Evolutionary conservation across 1,284 basidiomycete species (phyloP), one percentile per base, ranked within the genome.

Genomic region (Mycena sp.): DNA sequence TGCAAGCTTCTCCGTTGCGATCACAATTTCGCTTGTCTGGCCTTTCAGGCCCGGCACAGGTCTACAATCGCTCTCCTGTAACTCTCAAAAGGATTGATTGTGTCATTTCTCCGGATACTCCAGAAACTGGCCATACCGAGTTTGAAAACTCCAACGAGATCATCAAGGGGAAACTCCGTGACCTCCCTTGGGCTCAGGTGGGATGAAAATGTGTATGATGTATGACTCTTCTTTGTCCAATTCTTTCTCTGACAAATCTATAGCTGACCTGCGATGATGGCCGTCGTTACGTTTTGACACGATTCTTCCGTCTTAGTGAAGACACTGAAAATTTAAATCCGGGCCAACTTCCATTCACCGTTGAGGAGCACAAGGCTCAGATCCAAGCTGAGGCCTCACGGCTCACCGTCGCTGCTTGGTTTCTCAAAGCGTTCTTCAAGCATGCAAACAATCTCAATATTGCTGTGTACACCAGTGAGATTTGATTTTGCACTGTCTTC

Each of bases 191-290:
- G 28, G 46, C 32, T 29, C 46, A 4, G 57, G 57, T 40, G 57
- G 38, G 19, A 50, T 49, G 37, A 51, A 58, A 28, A 50, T 41
- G 57, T n/a, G 10, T 58, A 46, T 30, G 55, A 57, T 48, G 55
- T 57, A 23, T 17, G 56, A 28, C 14, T 50, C 19, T 30, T 44
- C 7, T 28, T 40, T 16, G n/a, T 5, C 4, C 29, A 11, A 23
- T 35, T n/a, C 30, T 21, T 17, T n/a, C 3, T 37, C 23, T 49
- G 11, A 58, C 10, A 35, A n/a, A n/a, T 40, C 26, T n/a, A 3
- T 25, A 43, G 30, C 21, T 30, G 1, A 25, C 25, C 11, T 38
- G 37, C 12, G 44, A 37, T 9, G 38, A 49, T 17, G 44, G 45
- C 11, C n/a, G 29, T 3, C 29, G 23, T 14, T 23, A 21, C 17